Base-by-base conservation (phyloP, 2,329 filamentous ascomycete species). In the Venturiaceae sp. region DNA sequence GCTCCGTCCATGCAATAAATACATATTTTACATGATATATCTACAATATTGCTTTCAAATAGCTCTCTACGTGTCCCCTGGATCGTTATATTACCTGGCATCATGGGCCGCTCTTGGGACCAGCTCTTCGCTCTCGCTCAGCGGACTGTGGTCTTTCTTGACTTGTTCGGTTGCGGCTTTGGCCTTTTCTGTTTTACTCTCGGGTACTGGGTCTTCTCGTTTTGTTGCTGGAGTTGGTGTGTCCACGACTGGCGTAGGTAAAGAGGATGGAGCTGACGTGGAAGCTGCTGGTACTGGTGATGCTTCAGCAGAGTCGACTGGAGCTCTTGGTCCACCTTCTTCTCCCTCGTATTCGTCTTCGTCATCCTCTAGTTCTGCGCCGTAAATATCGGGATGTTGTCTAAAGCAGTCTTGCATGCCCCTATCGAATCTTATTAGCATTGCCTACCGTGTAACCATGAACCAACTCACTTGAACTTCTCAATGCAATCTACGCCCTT, bases 401-500 rank as follows among this genome's bases (percentile, higher is more conserved):
- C 91, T 84, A 82, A 99, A 99, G 79, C 94, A 99, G 67, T 92
- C 87, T 77, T 97, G 94, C 94, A 99, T 99, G 66, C 81, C 85
- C 80, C 92, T 96, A 65, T 66, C 41, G 59, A 5, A 39, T n/a
- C 55, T 52, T n/a, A 28, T 28, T n/a, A 14, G 7, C 50, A 46
- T 58, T 21, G 8, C n/a, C 34, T 26, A 16, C 39, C 14, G 33
- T 50, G 4, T 11, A 23, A 53, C 41, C 41, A 44, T 57, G 16
- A 34, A 60, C 4, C 11, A 33, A 81, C 87, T 52, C 80, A 94
- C 90, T 95, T 92, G 81, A 96, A 96, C 77, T 94, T 95, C 30
- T 96, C 91, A 69, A 96, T 94, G 76, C 92, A 96, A 71, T 96
- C 91, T 78, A 96, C 92, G 55, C 92, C 92, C 83, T 99, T 99